Evolutionary conservation across 345 rosid genomes (phyloP).

Genomic region (Eucalyptus shirleyi): DNA sequence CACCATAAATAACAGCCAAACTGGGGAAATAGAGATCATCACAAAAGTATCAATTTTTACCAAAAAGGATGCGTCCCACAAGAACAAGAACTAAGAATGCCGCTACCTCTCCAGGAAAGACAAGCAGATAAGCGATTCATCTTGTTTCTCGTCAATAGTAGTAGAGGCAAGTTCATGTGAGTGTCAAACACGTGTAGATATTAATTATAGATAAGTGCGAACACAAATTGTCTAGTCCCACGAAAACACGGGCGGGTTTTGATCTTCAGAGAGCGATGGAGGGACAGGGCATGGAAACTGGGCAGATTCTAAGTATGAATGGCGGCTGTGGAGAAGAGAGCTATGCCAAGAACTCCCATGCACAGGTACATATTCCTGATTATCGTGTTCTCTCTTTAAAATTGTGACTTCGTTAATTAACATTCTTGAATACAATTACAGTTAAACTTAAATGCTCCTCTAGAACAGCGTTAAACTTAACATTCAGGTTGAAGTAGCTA

Average conservation of each 20-base stretch:
- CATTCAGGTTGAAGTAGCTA: neutral
- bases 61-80: neutral
- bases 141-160: neutral
- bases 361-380: neutral
- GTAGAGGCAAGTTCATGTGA: neutral
- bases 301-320: slow-evolving; percentile 5
- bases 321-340: slow-evolving; percentile 19
- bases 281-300: neutral
- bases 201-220: neutral
- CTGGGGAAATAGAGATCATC: neutral
- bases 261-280: neutral
- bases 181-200: neutral
- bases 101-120: neutral
- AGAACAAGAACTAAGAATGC: neutral
- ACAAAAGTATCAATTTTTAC: neutral
- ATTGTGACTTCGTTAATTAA: neutral
- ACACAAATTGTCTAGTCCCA: neutral
- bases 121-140: neutral
- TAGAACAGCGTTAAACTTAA: neutral
- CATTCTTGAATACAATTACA: neutral
- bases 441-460: neutral
- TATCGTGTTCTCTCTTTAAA: neutral
- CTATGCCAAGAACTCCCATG: slow-evolving; percentile 18
- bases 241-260: neutral
- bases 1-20: neutral